Base-by-base conservation (phyloP, 1,139 yeast species). In the Sugiyamaella paludigena region DNA sequence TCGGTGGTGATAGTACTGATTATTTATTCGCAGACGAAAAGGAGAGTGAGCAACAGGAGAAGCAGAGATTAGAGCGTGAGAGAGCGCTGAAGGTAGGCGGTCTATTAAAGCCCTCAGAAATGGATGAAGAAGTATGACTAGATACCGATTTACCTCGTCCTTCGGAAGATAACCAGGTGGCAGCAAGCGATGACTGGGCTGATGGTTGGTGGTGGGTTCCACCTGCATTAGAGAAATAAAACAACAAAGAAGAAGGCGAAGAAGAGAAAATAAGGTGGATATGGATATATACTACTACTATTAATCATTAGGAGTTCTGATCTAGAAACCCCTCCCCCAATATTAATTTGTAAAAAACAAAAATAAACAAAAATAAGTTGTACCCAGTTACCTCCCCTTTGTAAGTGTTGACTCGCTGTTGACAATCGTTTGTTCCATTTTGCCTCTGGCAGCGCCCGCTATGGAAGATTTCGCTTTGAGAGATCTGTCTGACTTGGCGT, bases 1-100 rank as follows among this genome's bases (percentile, higher is more conserved):
- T 79, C 65, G 98, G 98, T 54, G 98, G 98, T 43, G 96, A 88
- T 67, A 78, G 86, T 45, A 87, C 95, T 31, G 97, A 89, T 67
- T 94, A 92, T 67, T 75, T 92, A 67, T 94, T 84, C 72, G 96
- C 95, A 15, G 98, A 92, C 65, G 98, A 92, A 63, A 85, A 84
- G 65, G 96, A 88, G 67, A 75, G 76, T 48, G 96, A 89, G 67
- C 70, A 80, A 55, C 73, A 76, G 58, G 95, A 86, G 67, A 81
- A 81, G 66, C 80, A 76, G 57, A 79, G 78, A 65, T 66, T 77
- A 54, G 94, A 87, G 61, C 82, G 84, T 63, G 94, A 88, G 68
- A 81, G 79, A 59, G 97, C 95, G 51, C 74, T 86, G 62, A 83
- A 81, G 72, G 85, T 92, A 56, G 98, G 98, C 60, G 98, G 98